Percentiles rank a stretch among this genome's conserved stretches.
These are phyloP conservation scores for Corchorus olitorius DNA, from an alignment of 345 rosid genomes.

Conservation along the genomic window DNA sequence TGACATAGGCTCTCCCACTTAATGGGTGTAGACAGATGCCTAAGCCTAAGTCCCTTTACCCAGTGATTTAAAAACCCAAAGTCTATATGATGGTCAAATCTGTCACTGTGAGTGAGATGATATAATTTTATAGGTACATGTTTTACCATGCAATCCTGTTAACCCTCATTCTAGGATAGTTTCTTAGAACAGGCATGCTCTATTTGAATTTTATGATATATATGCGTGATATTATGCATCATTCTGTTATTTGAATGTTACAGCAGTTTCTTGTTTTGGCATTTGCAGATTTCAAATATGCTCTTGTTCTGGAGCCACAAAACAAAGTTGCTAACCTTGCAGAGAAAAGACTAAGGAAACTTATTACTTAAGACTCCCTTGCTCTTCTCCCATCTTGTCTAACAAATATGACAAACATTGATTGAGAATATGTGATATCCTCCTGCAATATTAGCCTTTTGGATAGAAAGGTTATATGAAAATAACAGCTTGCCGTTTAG, in stretches of 20 bases:
- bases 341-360: conserved; percentile 67
- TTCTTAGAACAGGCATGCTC: background rate
- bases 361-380: conserved; percentile 40
- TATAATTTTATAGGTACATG: background rate
- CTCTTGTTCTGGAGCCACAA: conserved; percentile 88
- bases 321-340: conserved; percentile 72
- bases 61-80: background rate
- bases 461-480: background rate
- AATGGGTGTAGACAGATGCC: background rate
- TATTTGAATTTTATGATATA: background rate
- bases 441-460: background rate
- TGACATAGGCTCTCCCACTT: no score
- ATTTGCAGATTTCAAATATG: conserved; percentile 79
- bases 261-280: background rate
- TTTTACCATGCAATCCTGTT: background rate
- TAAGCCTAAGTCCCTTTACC: background rate
- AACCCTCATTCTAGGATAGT: background rate
- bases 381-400: background rate
- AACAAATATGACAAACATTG: background rate
- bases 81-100: background rate
- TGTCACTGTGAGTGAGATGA: background rate
- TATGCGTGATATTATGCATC: background rate
- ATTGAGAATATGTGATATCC: background rate
- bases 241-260: background rate
- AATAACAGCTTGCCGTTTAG: background rate